Evolutionary conservation across 352 stramenopile genomes (phyloP).

Genomic region (Pythium monospermum): DNA sequence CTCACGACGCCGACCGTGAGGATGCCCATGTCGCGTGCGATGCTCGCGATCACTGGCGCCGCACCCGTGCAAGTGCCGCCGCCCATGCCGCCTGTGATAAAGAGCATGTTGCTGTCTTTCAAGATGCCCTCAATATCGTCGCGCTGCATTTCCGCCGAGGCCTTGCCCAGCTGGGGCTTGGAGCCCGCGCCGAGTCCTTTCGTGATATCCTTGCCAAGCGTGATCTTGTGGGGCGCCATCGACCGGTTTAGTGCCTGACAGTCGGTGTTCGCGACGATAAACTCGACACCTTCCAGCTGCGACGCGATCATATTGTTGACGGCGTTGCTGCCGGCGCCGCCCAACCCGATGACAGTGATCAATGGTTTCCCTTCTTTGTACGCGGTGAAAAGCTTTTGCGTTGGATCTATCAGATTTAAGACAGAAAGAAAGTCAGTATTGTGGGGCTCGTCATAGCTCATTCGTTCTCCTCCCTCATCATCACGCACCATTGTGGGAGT

Average conservation of each 20-base stretch:
- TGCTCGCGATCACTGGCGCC: constrained; percentile 90
- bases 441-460: background rate
- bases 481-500: constrained; percentile 5
- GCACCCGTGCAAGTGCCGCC: constrained; percentile 90
- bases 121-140: constrained; percentile 89
- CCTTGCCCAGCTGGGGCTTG: constrained; percentile 73
- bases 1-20: constrained; percentile 96
- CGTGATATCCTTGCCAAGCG: constrained; percentile 78
- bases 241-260: constrained; percentile 86
- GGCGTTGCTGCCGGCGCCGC: constrained; percentile 79
- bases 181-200: constrained; percentile 79
- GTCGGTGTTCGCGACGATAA: constrained; percentile 96
- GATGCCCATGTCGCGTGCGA: constrained; percentile 90
- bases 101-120: constrained; percentile 93
- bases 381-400: constrained; percentile 37
- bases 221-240: constrained; percentile 77
- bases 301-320: constrained; percentile 90
- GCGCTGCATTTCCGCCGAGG: constrained; percentile 82
- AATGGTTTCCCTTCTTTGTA: constrained; percentile 83
- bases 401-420: constrained; percentile 20
- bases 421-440: too few species aligned
- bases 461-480: constrained; percentile 10
- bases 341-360: constrained; percentile 84
- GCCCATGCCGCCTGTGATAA: constrained; percentile 96
- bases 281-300: constrained; percentile 89